Base-by-base conservation (phyloP, 805 yeast species). In the Peterozyma toletana region DNA sequence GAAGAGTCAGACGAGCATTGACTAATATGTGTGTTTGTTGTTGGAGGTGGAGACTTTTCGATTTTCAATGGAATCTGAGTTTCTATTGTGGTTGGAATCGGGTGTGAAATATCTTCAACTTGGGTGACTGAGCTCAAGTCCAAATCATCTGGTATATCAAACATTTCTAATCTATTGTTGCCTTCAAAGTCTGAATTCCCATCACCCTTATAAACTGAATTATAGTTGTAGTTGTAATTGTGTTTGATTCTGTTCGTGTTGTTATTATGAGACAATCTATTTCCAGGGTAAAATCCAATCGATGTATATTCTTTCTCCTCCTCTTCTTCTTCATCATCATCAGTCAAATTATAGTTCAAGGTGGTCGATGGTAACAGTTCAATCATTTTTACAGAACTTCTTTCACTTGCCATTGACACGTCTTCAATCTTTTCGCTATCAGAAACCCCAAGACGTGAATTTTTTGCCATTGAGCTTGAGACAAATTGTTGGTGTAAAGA, bases 331-430 rank as follows among this genome's bases (percentile, higher is more conserved):
- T 80, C 79, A 43, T 74, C 77, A 46, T 76, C 81, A 42, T 75
- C 80, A 7, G 75, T 67, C 4, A 85, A 77, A 7, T 87, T 86
- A 57, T 78, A 78, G 57, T 90, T 89, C 44, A 91, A 73, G 0
- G 87, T 80, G 0, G 98, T 89, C 2, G 96, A 81, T 2, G 98
- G 97, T 42, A 91, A 64, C 37, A 79, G 68, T 33, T 87, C 88
- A 50, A 90, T 89, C 10, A 87, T 84, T 37, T 75, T 74, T 17
- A 40, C 39, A 33, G 30, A 29, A 30, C 48, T 39, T 30, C 38
- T 16, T 16, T 17, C 21, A n/a, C 34, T n/a, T 9, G 29, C 34
- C 11, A 18, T 56, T 2, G 69, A 62, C 1, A 58, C 51, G 3
- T 68, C 54, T 5, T 57, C 66, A 13, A 62, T 52, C 40, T 59